Conservation (phyloP, 164 flowering plant species). For the Nymphaea thermarum region DNA sequence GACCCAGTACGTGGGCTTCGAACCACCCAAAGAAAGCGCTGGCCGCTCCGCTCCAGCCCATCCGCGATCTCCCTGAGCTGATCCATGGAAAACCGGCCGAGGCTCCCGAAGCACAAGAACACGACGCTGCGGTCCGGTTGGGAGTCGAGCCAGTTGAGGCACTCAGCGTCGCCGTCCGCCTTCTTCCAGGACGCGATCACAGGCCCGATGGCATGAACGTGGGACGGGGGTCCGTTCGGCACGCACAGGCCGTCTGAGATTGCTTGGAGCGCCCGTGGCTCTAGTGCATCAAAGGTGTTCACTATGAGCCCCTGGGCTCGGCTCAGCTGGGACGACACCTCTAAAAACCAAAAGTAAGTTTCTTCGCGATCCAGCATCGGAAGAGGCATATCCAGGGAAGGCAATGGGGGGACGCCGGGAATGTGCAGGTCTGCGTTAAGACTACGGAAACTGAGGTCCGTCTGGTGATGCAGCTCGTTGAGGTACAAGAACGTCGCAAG, state of each 20-base stretch:
- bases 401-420: constrained; percentile 16
- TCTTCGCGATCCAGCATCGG: constrained; percentile 9
- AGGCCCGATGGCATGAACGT: constrained; percentile 17
- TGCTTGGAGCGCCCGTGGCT: constrained; percentile 10
- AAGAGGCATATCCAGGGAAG: constrained; percentile 8
- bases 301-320: constrained; percentile 16
- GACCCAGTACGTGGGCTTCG: constrained; percentile 14
- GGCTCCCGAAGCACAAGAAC: constrained; percentile 36
- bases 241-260: constrained; percentile 5
- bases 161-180: constrained; percentile 6
- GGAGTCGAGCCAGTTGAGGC: constrained; percentile 27
- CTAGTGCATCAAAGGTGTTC: constrained; percentile 21
- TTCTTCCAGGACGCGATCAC: constrained; percentile 7
- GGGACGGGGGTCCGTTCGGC: constrained; percentile 7
- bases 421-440: constrained; percentile 2
- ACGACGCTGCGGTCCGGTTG: constrained; percentile 31
- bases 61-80: constrained; percentile 32
- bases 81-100: constrained; percentile 14
- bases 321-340: neutral
- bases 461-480: constrained; percentile 4
- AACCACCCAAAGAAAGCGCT: constrained; percentile 39
- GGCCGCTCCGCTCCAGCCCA: constrained; percentile 31
- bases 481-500: constrained; percentile 10
- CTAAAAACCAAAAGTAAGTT: constrained; percentile 6
- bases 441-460: constrained; percentile 6